A percentile compares a stretch with the other conserved stretches of the same genome.
Conservation (phyloP, 495 filamentous ascomycete genomes). For the Penicillium desertorum region DNA sequence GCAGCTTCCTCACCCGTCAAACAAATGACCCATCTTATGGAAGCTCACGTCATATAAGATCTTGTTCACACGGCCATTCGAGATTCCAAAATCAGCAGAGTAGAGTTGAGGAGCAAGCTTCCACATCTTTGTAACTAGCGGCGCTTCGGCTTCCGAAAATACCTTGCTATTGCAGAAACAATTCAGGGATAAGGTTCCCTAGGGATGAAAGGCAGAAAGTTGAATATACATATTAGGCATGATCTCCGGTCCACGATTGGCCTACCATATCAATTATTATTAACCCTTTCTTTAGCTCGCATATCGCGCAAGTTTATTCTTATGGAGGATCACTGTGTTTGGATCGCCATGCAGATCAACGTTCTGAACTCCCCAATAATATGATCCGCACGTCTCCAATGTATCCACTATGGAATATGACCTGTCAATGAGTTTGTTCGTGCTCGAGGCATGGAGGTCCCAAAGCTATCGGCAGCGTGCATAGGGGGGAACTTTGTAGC, state of each 20-base stretch:
- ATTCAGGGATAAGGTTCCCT: background rate
- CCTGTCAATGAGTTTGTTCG: slow-evolving; percentile 18
- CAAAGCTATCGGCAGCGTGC: slow-evolving; percentile 19
- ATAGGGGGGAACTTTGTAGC: slow-evolving; percentile 4
- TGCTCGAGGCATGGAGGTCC: slow-evolving; percentile 11
- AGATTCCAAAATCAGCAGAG: too few relatives aligned
- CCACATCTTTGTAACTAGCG: background rate
- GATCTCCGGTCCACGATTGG: background rate
- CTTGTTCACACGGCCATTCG: too few relatives aligned
- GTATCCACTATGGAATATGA: slow-evolving; percentile 23
- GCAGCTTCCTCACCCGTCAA: too few relatives aligned
- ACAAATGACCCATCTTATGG: too few relatives aligned
- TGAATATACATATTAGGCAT: background rate
- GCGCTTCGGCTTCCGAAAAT: background rate
- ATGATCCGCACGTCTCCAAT: background rate
- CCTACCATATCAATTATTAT: background rate
- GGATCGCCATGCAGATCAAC: slow-evolving; percentile 23
- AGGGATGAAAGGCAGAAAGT: background rate
- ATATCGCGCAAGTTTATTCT: slow-evolving; percentile 1
- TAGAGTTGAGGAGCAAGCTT: too few relatives aligned
- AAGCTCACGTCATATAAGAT: too few relatives aligned
- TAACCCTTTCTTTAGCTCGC: background rate
- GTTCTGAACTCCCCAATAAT: slow-evolving; percentile 13
- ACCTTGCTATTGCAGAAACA: background rate
- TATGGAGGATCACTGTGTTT: background rate